Base-by-base conservation (phyloP, 2,329 filamentous ascomycete genomes). In the Fusarium solani-melongenae region DNA sequence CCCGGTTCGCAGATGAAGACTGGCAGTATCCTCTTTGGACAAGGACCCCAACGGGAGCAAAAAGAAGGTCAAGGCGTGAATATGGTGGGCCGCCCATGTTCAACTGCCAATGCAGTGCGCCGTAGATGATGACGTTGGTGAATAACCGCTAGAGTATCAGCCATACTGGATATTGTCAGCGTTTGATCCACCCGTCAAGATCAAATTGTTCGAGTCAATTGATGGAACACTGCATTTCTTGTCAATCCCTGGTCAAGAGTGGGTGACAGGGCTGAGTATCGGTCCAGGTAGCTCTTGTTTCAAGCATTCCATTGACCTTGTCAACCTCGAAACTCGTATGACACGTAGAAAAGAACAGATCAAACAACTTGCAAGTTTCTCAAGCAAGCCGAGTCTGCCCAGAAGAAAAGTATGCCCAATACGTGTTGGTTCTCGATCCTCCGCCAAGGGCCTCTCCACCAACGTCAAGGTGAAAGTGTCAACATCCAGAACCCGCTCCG, bases 131-230 rank as follows among this genome's bases (percentile, higher is more conserved):
- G 33, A 67, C 27, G 22, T 17, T 63, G 27, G 27, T 44, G 14
- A 68, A 62, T 49, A 49, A 49, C 44, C 12, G 46, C 34, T 1
- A 57, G 33, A 14, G 63, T 39, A 3, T 56, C 38, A 10, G 66
- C 60, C 6, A 0, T 17, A 20, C 34, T 29, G 22, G 58, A 33
- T 2, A 51, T 22, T 2, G 24, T 20, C 17, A 20, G 31, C 49
- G 2, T 60, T 46, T 22, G 53, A 36, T 8, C 46, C 46, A n/a
- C 65, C 62, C n/a, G 55, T 53, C 12, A 66, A 66, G 17, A 66
- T 7, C 15, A 62, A 11, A 6, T 1, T 55, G 14, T 9, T 55
- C 63, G 1, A 27, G 36, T 7, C 20, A 2, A 12, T 57, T 49
- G 0, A 69, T 62, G 0, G n/a, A 46, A 3, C 38, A 66, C 29